Base-by-base conservation (phyloP, 2,329 filamentous ascomycete species). In the Triangularia verruculosa region DNA sequence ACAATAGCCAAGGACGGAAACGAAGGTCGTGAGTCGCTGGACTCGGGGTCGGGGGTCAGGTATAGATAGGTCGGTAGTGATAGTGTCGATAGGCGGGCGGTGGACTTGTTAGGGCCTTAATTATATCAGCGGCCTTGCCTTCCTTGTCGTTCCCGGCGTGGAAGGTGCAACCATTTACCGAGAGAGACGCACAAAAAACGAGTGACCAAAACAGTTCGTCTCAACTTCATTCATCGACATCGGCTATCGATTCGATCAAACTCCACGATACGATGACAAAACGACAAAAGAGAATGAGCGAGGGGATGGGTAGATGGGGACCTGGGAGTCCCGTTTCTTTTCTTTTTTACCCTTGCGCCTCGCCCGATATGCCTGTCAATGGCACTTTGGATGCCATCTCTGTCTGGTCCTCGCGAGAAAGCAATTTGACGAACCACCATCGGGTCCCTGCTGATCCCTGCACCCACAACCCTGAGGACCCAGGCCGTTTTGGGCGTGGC, bases 391-490 rank as follows among this genome's bases (percentile, higher is more conserved):
- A 20, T 25, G 27, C 57, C 24, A 47, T 59, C 57, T 53, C 30
- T 55, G 61, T 62, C 57, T 61, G 56, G n/a, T 47, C 39, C 39
- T 47, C 39, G 39, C 17, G 39, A 47, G 67, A 64, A 66, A 66
- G 69, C 69, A 71, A 72, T 72, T 72, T 70, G 68, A 66, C 65
- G 66, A 62, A 69, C 66, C 69, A 70, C 64, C 65, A 64, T 63
- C 57, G 57, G 69, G 62, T 66, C 64, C 67, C 66, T 67, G 68
- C 67, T 64, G 62, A 69, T 67, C 68, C 70, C 62, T 68, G 69
- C 60, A 59, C 62, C 30, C 25, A 51, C 61, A 62, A 65, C 64
- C 61, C 55, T 34, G 62, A 59, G 43, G 64, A 57, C 64, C 67
- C 63, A 64, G 66, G 59, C 70, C 67, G 64, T 64, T 70, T 69